Conservation (phyloP, 805 yeast genomes). For the Pichia gijzeniarum region DNA sequence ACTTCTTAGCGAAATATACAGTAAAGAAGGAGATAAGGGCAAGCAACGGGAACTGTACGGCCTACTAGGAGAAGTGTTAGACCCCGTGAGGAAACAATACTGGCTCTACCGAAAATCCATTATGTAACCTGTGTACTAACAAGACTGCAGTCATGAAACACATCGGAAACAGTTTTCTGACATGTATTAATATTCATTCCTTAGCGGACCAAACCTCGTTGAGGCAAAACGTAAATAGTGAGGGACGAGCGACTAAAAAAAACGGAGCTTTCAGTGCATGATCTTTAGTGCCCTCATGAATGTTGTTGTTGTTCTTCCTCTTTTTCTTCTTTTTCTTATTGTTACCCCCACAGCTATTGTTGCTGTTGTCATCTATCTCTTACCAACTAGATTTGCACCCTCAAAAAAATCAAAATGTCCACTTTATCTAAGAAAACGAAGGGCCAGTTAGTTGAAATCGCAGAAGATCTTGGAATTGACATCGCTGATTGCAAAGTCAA, state of each 20-base stretch:
- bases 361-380: not conserved
- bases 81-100: constrained; percentile 27
- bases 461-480: constrained; percentile 24
- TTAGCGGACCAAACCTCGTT: constrained; percentile 1
- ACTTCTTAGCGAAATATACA: constrained; percentile 46
- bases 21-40: constrained; percentile 25
- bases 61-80: constrained; percentile 37
- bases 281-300: not conserved
- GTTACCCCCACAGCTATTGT: not conserved
- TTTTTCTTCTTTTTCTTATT: not conserved
- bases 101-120: constrained; percentile 20
- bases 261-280: not conserved
- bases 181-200: too few species aligned
- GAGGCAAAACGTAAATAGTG: constrained; percentile 9
- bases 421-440: constrained; percentile 27
- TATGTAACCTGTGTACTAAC: too few species aligned
- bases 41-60: constrained; percentile 40
- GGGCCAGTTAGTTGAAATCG: constrained; percentile 28
- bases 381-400: not conserved
- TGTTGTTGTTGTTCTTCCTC: not conserved
- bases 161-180: too few species aligned
- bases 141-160: too few species aligned
- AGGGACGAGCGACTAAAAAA: not conserved
- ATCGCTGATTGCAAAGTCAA: constrained; percentile 23
- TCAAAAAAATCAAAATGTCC: constrained; percentile 10